phyloP scores from a whole-genome alignment of 1,284 basidiomycete species.

The Trichosporon ovoides region DNA sequence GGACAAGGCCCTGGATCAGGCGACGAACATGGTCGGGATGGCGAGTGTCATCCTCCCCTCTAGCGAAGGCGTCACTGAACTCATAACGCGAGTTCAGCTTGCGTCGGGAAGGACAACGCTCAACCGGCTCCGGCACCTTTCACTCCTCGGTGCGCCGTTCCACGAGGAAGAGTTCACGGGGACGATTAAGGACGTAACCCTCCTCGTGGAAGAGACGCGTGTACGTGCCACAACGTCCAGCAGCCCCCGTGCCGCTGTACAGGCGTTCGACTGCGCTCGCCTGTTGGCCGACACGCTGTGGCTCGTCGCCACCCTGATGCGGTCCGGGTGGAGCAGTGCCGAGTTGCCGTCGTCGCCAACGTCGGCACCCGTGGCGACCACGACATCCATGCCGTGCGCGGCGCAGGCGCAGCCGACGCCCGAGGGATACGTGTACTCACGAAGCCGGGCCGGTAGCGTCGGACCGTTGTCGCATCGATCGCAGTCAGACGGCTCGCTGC shows the following conservation, averaged over 20 bases:
- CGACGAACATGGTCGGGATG: constrained; percentile 44
- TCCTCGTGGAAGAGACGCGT: constrained; percentile 37
- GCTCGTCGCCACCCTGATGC: not conserved
- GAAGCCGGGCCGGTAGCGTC: not conserved
- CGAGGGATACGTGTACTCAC: constrained; percentile 1
- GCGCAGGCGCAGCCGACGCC: constrained; percentile 1
- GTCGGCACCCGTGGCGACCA: not conserved
- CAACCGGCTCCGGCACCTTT: constrained; percentile 34
- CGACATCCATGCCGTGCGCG: not conserved
- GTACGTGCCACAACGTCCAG: constrained; percentile 29
- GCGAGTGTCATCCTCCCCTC: constrained; percentile 30
- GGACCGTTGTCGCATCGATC: not conserved
- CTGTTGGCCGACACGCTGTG: constrained; percentile 37
- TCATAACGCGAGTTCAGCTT: constrained; percentile 44
- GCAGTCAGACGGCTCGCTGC: not conserved
- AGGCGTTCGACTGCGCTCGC: constrained; percentile 40
- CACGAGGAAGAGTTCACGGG: constrained; percentile 44
- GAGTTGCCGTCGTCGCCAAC: no score
- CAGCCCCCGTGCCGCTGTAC: constrained; percentile 29
- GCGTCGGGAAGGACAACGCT: constrained; percentile 36
- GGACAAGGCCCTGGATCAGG: constrained; percentile 44
- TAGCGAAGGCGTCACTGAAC: constrained; percentile 30
- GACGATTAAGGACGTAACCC: constrained; percentile 37
- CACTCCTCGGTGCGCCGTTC: constrained; percentile 32
- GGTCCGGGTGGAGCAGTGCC: not conserved